phyloP scores from a whole-genome alignment of 2,329 filamentous ascomycete genomes.

The Sporothrix mexicana region DNA sequence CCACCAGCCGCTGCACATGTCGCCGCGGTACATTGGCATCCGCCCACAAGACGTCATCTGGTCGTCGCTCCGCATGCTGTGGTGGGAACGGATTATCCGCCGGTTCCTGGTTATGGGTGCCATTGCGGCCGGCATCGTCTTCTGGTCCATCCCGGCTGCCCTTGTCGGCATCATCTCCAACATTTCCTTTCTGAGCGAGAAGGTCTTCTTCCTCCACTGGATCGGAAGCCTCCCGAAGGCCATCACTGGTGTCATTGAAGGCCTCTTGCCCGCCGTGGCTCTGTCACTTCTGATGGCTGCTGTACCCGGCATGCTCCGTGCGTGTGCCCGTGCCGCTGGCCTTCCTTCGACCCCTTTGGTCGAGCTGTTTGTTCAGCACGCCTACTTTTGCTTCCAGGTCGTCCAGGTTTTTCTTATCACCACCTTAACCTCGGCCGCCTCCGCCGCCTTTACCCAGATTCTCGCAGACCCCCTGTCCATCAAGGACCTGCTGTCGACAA shows the following conservation, averaged over 20 bases:
- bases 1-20: constrained; percentile 82
- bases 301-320: constrained; percentile 76
- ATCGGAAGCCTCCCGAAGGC: constrained; percentile 70
- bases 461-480: constrained; percentile 63
- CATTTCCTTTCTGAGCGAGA: constrained; percentile 69
- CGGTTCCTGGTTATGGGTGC: constrained; percentile 67
- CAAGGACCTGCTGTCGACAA: constrained; percentile 63
- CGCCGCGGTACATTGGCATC: constrained; percentile 82
- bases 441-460: constrained; percentile 63
- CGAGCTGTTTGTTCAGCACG: constrained; percentile 78
- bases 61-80: constrained; percentile 71
- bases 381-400: constrained; percentile 81
- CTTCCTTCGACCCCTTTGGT: constrained; percentile 72
- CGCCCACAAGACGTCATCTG: constrained; percentile 84
- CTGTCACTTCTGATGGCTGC: constrained; percentile 83
- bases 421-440: constrained; percentile 75
- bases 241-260: constrained; percentile 80
- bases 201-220: constrained; percentile 73
- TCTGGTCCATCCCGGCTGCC: constrained; percentile 80
- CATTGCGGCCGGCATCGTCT: constrained; percentile 76
- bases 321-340: constrained; percentile 73
- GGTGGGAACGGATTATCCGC: constrained; percentile 78
- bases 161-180: constrained; percentile 87
- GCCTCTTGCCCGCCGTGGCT: constrained; percentile 78
- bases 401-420: constrained; percentile 85